Base-by-base conservation (phyloP, 2,329 filamentous ascomycete genomes). In the Mycosphaerella arachidis region DNA sequence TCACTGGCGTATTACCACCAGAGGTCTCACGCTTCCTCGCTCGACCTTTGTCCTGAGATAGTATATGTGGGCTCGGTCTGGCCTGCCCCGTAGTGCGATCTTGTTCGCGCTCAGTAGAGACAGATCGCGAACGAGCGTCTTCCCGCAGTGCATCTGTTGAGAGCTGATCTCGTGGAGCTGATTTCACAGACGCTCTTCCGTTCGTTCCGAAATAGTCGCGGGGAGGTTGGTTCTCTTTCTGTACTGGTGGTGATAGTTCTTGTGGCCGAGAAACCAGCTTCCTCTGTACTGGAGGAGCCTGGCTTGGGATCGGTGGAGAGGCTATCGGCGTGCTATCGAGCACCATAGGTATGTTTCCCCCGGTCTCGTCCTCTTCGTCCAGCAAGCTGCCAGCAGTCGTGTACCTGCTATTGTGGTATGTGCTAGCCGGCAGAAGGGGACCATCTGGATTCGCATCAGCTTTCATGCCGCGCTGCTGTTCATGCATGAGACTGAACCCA, bases 41-140 rank as follows among this genome's bases (percentile, higher is more conserved):
- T 48, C 89, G 84, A 1, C 85, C 85, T 74, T 92, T 94, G 69
- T 96, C 91, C 73, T 96, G 91, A 72, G 92, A 95, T 24, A 91
- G 89, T 68, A 96, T 96, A 70, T 96, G 92, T n/a, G 92, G 91
- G 16, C 90, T 92, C 1, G 64, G 58, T 57, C 86, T 60, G 78
- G 72, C 54, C 70, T 76, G 67, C 37, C 69, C 69, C 10, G 58
- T 53, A n/a, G 59, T 66, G 52, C 61, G 64, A 18, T 67, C 66
- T n/a, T 62, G 61, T 18, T 74, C 73, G 54, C 78, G 73, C 64
- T 81, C 79, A 16, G 74, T 73, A 4, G 79, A 81, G 4, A 73
- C 74, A 16, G 78, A 79, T 51, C 78, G 72, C 12, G 78, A 74
- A 18, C 73, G 64, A 58, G 66, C 57, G 20, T 57, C 61, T 18